Conservation (phyloP, 345 rosid genomes). For the Leavenworthia alabamica region DNA sequence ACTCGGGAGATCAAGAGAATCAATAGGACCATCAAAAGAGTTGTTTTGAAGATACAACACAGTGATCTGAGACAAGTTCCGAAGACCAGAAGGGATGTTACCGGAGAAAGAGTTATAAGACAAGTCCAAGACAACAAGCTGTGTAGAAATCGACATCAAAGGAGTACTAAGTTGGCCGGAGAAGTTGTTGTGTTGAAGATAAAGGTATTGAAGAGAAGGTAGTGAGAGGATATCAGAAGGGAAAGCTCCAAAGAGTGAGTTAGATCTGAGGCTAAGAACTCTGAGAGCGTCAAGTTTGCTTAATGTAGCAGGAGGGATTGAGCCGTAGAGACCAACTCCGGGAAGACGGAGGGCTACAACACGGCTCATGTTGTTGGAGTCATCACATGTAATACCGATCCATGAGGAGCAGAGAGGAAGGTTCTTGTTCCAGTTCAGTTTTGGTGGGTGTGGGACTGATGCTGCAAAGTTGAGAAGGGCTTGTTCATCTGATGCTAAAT, state of each 20-base stretch:
- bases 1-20: constrained; percentile 41
- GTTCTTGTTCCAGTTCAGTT: constrained; percentile 50
- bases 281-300: constrained; percentile 48
- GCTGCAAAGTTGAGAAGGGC: constrained; percentile 51
- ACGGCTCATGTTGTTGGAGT: constrained; percentile 15
- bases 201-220: constrained; percentile 46
- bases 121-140: constrained; percentile 51
- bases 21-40: constrained; percentile 46
- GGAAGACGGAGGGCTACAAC: constrained; percentile 60
- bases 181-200: constrained; percentile 64
- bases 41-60: constrained; percentile 49
- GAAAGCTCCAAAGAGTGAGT: constrained; percentile 48
- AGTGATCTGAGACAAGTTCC: constrained; percentile 38
- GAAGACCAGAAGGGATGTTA: constrained; percentile 33
- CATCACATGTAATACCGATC: constrained; percentile 57
- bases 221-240: constrained; percentile 62
- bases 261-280: constrained; percentile 70
- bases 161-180: constrained; percentile 41
- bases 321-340: constrained; percentile 59
- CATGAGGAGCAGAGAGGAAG: constrained; percentile 43
- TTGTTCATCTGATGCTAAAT: constrained; percentile 47
- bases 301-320: constrained; percentile 46
- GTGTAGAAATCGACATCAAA: constrained; percentile 28
- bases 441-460: constrained; percentile 40
- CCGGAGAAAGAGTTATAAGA: constrained; percentile 65